Evolutionary conservation across 2,329 filamentous ascomycete species (phyloP), one percentile per base, ranked within the genome.

Genomic region (Fusarium solani-melongenae): DNA sequence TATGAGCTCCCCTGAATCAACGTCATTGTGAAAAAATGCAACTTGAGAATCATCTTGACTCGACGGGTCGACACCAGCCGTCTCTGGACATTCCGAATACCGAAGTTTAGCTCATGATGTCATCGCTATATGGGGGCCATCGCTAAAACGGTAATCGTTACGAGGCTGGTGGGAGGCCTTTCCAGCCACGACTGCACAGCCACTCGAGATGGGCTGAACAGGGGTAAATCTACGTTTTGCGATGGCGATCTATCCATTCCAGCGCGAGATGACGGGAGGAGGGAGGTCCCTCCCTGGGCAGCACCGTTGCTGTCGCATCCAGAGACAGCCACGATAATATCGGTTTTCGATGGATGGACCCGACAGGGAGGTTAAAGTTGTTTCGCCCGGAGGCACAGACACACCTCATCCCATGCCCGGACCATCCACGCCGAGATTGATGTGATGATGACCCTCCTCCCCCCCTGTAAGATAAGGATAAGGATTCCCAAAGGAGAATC

Each of bases 351-450:
- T 49, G 22, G 62, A n/a, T 31, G 15, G 67, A 59, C 53, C 65
- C 53, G 53, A 64, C 65, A 24, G 22, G 33, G 56, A 70, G 66
- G 62, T 59, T 70, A 62, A 66, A 62, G 56, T 70, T 66, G 68
- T 53, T 53, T 62, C 36, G 63, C 17, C 29, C 22, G n/a, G 38
- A 34, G 34, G 36, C 51, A 62, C 59, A 56, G 64, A 27, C 62
- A 22, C 4, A 41, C 3, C 38, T 44, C 39, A 44, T 12, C 12
- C 6, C 33, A 44, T 34, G 34, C 44, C 38, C 36, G 49, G 24
- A 46, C 41, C 31, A 24, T 3, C 67, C 56, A 36, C 55, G 36
- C 38, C 62, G 10, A 53, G 15, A 44, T 44, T 46, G 53, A 22
- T 39, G 49, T 29, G 33, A 36, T n/a, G 55, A 9, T 49, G 41